Evolutionary conservation across 2,329 filamentous ascomycete species (phyloP).

Genomic region (Curvularia hawaiiensis): DNA sequence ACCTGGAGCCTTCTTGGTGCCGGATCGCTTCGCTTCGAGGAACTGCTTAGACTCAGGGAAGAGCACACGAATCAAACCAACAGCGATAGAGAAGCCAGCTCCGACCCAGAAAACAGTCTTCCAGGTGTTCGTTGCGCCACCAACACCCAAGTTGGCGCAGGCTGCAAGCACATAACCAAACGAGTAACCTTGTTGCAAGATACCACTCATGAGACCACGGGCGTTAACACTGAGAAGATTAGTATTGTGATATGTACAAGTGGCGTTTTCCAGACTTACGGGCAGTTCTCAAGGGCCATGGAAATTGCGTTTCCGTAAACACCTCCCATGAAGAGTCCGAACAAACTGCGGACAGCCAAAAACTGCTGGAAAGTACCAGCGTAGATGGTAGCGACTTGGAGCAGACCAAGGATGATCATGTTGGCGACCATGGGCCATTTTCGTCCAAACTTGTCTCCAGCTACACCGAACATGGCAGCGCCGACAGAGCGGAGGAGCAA

Average conservation of each 20-base stretch:
- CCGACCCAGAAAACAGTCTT: constrained; percentile 78
- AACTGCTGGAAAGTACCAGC: constrained; percentile 73
- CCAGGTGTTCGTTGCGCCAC: constrained; percentile 67
- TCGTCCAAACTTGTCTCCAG: constrained; percentile 78
- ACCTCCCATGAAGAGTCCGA: constrained; percentile 81
- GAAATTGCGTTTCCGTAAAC: constrained; percentile 80
- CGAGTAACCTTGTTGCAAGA: constrained; percentile 81
- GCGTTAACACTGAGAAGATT: constrained; percentile 56
- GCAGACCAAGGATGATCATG: constrained; percentile 71
- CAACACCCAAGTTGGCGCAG: constrained; percentile 74
- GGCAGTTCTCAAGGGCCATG: constrained; percentile 78
- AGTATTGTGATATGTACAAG: constrained; percentile 15
- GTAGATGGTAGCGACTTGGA: constrained; percentile 82
- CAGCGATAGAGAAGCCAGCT: constrained; percentile 68
- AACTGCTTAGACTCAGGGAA: constrained; percentile 81
- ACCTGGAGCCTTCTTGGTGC: constrained; percentile 55
- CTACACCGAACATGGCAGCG: constrained; percentile 75
- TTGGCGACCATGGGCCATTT: constrained; percentile 86
- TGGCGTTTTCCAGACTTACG: constrained; percentile 50
- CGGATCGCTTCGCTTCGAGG: constrained; percentile 68
- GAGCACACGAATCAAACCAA: constrained; percentile 69
- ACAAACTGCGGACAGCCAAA: constrained; percentile 73
- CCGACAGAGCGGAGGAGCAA: constrained; percentile 76
- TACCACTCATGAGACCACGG: constrained; percentile 79
- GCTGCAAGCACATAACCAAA: constrained; percentile 81